A percentile compares a stretch with the other conserved stretches of the same genome.
These are phyloP conservation scores for Globisporangium paddicum DNA, from an alignment of 352 stramenopile species.

Conservation along the genomic window DNA sequence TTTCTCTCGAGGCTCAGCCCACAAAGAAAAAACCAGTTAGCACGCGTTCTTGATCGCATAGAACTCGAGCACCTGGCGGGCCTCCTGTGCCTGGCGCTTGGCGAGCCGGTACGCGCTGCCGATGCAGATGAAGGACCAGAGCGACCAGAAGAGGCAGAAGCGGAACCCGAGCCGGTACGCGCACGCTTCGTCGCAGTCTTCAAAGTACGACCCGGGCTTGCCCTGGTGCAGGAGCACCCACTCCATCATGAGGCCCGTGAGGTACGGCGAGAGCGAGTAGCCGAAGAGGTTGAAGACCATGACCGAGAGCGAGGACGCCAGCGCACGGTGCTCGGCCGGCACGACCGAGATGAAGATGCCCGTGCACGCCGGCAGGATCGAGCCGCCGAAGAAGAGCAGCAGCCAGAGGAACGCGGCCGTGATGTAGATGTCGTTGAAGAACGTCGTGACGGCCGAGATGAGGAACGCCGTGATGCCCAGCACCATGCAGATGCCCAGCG, in stretches of 20 bases:
- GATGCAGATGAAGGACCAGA: conserved; percentile 76
- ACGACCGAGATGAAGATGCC: conserved; percentile 85
- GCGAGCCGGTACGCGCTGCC: conserved; percentile 49
- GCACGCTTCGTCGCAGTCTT: conserved; percentile 74
- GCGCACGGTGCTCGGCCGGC: conserved; percentile 61
- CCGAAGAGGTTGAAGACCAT: conserved; percentile 85
- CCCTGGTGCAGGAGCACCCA: conserved; percentile 65
- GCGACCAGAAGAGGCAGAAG: conserved; percentile 78
- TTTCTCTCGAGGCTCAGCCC: neutral
- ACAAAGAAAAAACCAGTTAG: neutral
- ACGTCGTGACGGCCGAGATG: conserved; percentile 67
- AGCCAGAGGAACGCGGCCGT: conserved; percentile 74
- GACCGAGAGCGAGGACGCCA: conserved; percentile 76
- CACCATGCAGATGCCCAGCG: conserved; percentile 73
- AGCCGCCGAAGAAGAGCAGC: conserved; percentile 78
- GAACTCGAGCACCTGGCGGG: conserved; percentile 52
- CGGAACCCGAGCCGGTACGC: conserved; percentile 77
- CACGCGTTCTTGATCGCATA: conserved; percentile 27
- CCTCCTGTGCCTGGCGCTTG: conserved; percentile 47
- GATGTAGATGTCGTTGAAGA: conserved; percentile 75
- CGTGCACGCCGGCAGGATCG: conserved; percentile 74
- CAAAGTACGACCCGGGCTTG: conserved; percentile 58
- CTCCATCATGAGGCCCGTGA: conserved; percentile 79
- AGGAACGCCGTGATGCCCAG: conserved; percentile 62
- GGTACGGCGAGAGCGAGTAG: conserved; percentile 72